These are phyloP conservation scores for Pythium volutum DNA, from an alignment of 352 stramenopile genomes.

Conservation along the genomic window DNA sequence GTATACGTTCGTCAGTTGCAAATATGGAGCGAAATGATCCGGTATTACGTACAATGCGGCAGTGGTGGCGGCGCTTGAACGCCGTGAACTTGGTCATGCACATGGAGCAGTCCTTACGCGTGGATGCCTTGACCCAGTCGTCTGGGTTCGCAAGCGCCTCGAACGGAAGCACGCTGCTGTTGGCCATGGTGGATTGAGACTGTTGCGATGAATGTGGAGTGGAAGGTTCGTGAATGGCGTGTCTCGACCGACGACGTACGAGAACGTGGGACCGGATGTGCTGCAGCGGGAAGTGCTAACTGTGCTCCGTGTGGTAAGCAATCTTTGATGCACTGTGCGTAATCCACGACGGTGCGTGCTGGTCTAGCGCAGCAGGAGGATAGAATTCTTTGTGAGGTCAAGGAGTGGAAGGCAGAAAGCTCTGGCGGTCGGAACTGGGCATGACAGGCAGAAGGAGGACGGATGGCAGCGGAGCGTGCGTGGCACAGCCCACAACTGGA, in stretches of 20 bases:
- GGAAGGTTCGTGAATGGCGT: not conserved
- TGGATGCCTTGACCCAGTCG: slow-evolving; percentile 16
- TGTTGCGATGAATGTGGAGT: not conserved
- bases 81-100: slow-evolving; percentile 24
- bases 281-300: not conserved
- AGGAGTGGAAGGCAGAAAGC: not conserved
- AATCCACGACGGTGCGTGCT: not conserved
- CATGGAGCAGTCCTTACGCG: slow-evolving; percentile 24
- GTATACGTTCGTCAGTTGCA: not conserved
- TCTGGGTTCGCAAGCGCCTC: slow-evolving; percentile 25
- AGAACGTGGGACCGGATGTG: not conserved
- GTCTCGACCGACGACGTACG: not conserved
- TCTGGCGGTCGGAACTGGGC: not conserved
- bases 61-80: slow-evolving; percentile 25
- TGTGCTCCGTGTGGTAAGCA: not conserved
- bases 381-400: slow-evolving; percentile 12
- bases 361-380: not conserved
- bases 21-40: not conserved
- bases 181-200: slow-evolving; percentile 2
- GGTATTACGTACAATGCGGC: slow-evolving; percentile 16
- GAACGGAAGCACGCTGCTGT: slow-evolving; percentile 14
- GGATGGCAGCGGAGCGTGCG: not conserved
- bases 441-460: no score
- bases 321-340: not conserved
- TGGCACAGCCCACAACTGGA: not conserved